phyloP scores from a whole-genome alignment of 176 grass and related monocot species.

The Rhynchospora pubera region DNA sequence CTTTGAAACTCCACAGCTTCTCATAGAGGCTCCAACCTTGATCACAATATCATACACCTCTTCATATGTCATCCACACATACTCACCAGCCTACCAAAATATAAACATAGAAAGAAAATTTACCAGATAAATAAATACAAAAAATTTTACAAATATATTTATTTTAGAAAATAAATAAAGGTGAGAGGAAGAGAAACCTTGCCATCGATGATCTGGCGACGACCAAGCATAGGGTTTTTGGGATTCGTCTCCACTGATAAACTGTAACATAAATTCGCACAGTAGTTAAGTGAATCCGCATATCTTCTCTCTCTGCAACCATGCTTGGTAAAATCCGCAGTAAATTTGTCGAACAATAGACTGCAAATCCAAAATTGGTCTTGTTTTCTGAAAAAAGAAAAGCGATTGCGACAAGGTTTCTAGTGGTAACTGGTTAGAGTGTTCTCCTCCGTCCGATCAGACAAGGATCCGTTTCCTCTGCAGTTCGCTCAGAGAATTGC shows the following conservation, averaged over 20 bases:
- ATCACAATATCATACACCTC: constrained; percentile 69
- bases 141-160: neutral
- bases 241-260: constrained; percentile 58
- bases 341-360: neutral
- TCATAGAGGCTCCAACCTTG: constrained; percentile 59
- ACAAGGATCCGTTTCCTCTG: neutral
- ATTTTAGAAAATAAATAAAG: neutral
- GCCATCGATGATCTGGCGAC: constrained; percentile 43
- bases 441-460: neutral
- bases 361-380: neutral
- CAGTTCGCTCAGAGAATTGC: too few relatives aligned
- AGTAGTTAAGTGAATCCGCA: neutral
- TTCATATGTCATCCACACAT: constrained; percentile 85
- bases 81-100: constrained; percentile 45
- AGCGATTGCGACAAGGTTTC: too few relatives aligned
- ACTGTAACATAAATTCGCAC: constrained; percentile 22
- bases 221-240: constrained; percentile 48
- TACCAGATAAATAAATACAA: constrained; percentile 16
- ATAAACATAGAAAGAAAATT: neutral
- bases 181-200: constrained; percentile 28
- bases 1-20: constrained; percentile 57
- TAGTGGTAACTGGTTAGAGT: too few relatives aligned
- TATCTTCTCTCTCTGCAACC: neutral
- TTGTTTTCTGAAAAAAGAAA: neutral
- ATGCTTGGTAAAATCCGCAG: neutral